Evolutionary conservation across 495 filamentous ascomycete genomes (phyloP), one percentile per base, ranked within the genome.

Genomic region (Astrothelium subdiscretum): DNA sequence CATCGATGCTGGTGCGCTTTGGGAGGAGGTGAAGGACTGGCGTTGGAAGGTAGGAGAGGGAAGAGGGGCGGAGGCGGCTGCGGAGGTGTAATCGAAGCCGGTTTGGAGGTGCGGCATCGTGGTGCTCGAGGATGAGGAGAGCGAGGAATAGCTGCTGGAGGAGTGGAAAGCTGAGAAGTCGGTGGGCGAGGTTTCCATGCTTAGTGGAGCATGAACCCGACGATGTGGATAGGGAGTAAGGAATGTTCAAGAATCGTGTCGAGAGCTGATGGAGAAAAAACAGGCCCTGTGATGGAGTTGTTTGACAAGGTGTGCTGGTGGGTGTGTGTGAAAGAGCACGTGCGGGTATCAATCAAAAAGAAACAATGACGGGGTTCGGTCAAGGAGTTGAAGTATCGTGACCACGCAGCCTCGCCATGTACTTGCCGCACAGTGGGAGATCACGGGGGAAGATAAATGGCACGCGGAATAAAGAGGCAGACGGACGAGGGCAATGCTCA

Each of bases 121-220:
- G 24, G 24, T 29, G 22, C 5, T 27, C 3, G 48, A 54, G 20
- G 48, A 5, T 1, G 68, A 59, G 11, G 61, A 60, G 6, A 74
- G 59, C 42, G 66, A 71, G 20, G 69, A 63, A 32, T 70, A 62
- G 65, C 67, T 70, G 62, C 66, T 70, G 43, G 68, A 71, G 66
- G 63, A 67, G 54, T 69, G 68, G 66, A 67, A 73, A 57, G 70
- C 61, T 3, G 71, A 72, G 35, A 32, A 60, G 27, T 63, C 61
- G 35, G 66, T 20, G 32, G 70, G 62, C 20, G 57, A 18, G 3
- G 68, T 29, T 4, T 54, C 32, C 59, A 61, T 63, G 26, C 15
- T 24, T 22, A 59, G 6, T 22, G 10, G 13, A 42, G 27, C 15
- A 42, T 32, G 57, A 15, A 22, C 4, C 29, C 20, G 54, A 35